Evolutionary conservation across 192 early-diverging fungal species (phyloP), one percentile per base, ranked within the genome.

Genomic region (Spinellus fusiger): DNA sequence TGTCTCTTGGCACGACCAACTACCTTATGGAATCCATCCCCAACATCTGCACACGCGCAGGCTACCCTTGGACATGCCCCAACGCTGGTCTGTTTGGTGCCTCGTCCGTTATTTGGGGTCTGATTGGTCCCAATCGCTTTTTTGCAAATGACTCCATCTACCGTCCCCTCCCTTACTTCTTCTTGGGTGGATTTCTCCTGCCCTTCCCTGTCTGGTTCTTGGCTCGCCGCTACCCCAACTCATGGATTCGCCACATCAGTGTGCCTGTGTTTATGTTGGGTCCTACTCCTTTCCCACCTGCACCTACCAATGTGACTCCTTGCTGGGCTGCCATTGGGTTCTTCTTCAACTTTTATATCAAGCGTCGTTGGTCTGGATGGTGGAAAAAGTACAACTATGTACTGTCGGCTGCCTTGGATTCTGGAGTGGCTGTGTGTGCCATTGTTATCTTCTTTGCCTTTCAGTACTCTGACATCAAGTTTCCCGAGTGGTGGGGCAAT

Each of bases 81-180:
- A 77, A 77, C 54, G 73, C 48, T 49, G 31, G 33, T 48, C 71
- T 64, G 7, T 90, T 90, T 71, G 85, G 82, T 60, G 85, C 87
- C 1, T 84, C 85, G 0, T 86, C 86, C 10, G 77, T 91, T 9
- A 87, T 92, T 37, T 94, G 88, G 88, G 92, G 92, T 56, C 76
- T 87, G 6, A 77, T 93, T 44, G 86, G 85, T 5, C 91, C 91
- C 7, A 70, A 63, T 35, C 83, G 78, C 46, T 81, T 89, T 75
- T 87, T 91, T 61, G 79, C 80, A 29, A 65, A 77, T 1, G 64
- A 57, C 0, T 74, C 76, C 12, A 44, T 77, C 33, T 81, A 81
- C 58, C 55, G 64, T 23, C 62, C 68, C 9, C 60, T 81, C 29
- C 69, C 73, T 16, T 81, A 70, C 63, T 69, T 86, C 78, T 61